Percentiles rank a stretch among this genome's conserved stretches.
phyloP scores from a whole-genome alignment of 768 basidiomycete species.

The Kondoa subrosea region DNA sequence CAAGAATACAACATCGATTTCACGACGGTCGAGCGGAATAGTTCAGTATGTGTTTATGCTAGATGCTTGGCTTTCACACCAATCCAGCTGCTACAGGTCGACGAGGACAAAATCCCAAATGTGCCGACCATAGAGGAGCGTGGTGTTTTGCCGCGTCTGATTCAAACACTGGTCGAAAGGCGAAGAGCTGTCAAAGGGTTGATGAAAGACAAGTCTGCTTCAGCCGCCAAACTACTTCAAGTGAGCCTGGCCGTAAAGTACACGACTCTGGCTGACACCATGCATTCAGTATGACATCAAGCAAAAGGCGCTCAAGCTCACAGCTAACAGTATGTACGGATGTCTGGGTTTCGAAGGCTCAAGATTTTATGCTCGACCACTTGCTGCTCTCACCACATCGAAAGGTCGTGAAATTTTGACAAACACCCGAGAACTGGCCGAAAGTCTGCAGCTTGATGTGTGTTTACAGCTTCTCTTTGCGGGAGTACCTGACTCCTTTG shows the following conservation, averaged over 20 bases:
- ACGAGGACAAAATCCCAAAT: conserved; percentile 69
- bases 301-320: conserved; percentile 89
- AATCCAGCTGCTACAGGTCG: conserved; percentile 38
- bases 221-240: conserved; percentile 63
- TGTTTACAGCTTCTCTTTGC: conserved; percentile 28
- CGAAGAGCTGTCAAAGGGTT: conserved; percentile 76
- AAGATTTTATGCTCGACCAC: conserved; percentile 82
- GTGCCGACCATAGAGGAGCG: conserved; percentile 52
- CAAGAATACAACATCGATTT: conserved; percentile 99
- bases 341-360: conserved; percentile 97
- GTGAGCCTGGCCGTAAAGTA: conserved; percentile 35
- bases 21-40: conserved; percentile 62
- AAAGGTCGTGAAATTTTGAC: conserved; percentile 96
- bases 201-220: conserved; percentile 66
- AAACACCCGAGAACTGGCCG: conserved; percentile 78
- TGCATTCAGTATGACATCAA: conserved; percentile 72
- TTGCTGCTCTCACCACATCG: conserved; percentile 93
- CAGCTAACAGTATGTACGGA: conserved; percentile 99
- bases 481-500: background rate
- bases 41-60: background rate
- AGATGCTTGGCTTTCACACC: background rate
- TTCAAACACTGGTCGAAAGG: conserved; percentile 83
- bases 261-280: background rate
- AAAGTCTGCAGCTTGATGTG: conserved; percentile 74
- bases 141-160: conserved; percentile 88